Percentiles rank a stretch among this genome's conserved stretches.
Evolutionary conservation across 1,284 basidiomycete genomes (phyloP).

Genomic region (Xerocomus alliaceus): DNA sequence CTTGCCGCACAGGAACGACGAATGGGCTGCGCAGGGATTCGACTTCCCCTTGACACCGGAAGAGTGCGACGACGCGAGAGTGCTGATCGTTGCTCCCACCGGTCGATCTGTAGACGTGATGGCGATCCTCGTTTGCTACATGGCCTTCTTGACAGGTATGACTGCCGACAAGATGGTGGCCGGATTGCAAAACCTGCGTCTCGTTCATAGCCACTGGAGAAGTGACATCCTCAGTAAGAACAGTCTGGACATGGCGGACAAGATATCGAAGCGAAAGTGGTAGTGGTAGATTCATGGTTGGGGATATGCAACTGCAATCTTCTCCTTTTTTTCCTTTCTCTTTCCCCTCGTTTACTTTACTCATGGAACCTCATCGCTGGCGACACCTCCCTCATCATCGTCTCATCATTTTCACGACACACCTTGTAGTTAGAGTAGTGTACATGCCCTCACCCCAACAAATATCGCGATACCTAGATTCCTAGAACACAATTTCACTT

Average conservation of each 20-base stretch:
- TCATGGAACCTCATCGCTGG: background rate
- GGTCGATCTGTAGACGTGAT: background rate
- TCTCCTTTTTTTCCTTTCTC: background rate
- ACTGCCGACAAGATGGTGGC: background rate
- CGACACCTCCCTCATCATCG: background rate
- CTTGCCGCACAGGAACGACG: background rate
- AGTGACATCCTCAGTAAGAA: background rate
- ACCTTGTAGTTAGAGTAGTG: background rate
- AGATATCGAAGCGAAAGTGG: background rate
- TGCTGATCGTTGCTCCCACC: background rate
- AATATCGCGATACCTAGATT: background rate
- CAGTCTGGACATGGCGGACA: background rate
- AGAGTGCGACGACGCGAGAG: background rate
- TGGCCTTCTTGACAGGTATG: background rate
- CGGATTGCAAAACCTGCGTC: background rate
- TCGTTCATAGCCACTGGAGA: background rate
- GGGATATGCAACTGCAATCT: background rate
- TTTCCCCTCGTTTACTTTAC: background rate
- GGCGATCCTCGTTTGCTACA: conserved; percentile 1
- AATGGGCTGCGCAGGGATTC: background rate
- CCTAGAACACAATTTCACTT: background rate
- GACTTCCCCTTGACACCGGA: background rate
- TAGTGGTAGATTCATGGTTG: too few species aligned
- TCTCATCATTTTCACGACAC: background rate
- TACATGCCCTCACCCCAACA: background rate